Base-by-base conservation (phyloP, 352 stramenopile genomes). In the Pythium apleroticum region DNA sequence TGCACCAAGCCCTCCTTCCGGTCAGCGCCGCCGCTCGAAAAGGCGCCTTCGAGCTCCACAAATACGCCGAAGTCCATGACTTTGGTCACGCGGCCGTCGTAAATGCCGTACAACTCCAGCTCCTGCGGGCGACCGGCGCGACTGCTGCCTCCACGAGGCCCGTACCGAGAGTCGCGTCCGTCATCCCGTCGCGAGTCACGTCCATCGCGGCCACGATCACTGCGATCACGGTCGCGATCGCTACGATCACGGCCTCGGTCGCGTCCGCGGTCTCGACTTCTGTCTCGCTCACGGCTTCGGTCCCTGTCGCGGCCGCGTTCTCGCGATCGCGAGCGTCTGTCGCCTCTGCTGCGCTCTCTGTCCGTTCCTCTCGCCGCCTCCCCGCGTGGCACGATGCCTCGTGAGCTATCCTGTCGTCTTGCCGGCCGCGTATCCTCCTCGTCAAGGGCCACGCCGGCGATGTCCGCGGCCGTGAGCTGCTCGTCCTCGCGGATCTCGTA, bases 31-130 rank as follows among this genome's bases (percentile, higher is more conserved):
- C 43, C 79, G 55, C 67, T 66, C 15, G 65, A 57, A 24, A 86
- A 78, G 2, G 83, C 73, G 25, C 75, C 65, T 22, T 93, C 75
- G 27, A 99, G 77, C 68, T 98, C 95, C 4, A 99, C 95, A 75
- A 99, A 98, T 24, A 97, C 87, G 10, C 97, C 97, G 89, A 98
- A 99, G 63, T 99, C 96, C 74, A 98, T 95, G 25, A 98, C 80
- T 65, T 98, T 98, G 60, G 80, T 84, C 19, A 99, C 93, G 10
- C 76, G 83, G 20, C 93, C 97, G 35, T 95, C 81, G 68, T 99
- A 99, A 65, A 99, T 99, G 39, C 81, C 75, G 75, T 99, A 97
- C 33, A 99, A 69, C 69, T 98, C 84, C 27, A 96, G 52, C 4
- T 46, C 31, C n/a, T 24, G 61, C 1, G 60, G 43, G 30, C 81